phyloP scores from a whole-genome alignment of 73 alveolate species.

The Paramecium primaurelia region DNA sequence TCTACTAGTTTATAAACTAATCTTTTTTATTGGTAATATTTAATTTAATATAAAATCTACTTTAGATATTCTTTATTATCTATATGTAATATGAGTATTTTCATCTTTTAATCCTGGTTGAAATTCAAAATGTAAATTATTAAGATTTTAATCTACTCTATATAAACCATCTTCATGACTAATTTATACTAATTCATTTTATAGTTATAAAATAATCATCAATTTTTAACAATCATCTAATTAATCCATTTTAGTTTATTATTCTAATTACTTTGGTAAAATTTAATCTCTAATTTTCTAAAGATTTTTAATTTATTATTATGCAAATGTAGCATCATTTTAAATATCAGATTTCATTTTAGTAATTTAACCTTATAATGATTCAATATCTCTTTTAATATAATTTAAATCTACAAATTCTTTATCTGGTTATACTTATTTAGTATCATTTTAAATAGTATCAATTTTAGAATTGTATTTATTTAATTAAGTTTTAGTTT shows the following conservation, averaged over 20 bases:
- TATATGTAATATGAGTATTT: not conserved
- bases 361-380: not conserved
- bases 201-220: not conserved
- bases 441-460: not conserved
- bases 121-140: not conserved
- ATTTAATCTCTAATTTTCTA: not conserved
- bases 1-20: not conserved
- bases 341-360: not conserved
- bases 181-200: not conserved
- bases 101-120: not conserved
- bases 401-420: not conserved
- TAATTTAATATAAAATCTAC: not conserved
- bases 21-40: not conserved
- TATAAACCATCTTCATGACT: slow-evolving; percentile 5
- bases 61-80: not conserved
- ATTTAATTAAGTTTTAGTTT: not conserved
- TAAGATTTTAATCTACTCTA: not conserved
- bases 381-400: not conserved
- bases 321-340: not conserved
- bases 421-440: not conserved
- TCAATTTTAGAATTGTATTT: not conserved
- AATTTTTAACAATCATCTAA: not conserved
- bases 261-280: not conserved
- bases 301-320: not conserved
- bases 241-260: not conserved